A percentile compares a stretch with the other conserved stretches of the same genome.
phyloP scores from a whole-genome alignment of 345 rosid species.

The Capsella bursapastoris region DNA sequence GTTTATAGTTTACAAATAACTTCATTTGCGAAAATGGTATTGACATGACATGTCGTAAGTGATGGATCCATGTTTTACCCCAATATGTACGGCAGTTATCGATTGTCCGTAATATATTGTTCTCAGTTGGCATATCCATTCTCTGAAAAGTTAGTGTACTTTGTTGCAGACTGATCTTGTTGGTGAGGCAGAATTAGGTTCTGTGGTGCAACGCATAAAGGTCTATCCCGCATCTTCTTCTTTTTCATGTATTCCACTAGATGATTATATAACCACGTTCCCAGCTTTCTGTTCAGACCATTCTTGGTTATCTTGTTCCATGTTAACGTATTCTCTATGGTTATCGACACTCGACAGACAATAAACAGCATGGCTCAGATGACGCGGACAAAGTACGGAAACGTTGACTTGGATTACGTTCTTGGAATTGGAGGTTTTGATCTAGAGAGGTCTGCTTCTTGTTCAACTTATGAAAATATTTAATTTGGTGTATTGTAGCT shows the following conservation, averaged over 20 bases:
- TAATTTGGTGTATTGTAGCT: conserved; percentile 29
- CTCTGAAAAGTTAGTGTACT: conserved; percentile 18
- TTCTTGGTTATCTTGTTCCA: neutral
- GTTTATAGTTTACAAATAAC: neutral
- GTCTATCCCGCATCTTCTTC: conserved; percentile 41
- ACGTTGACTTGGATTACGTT: conserved; percentile 93
- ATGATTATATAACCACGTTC: conserved; percentile 15
- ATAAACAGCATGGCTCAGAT: conserved; percentile 81
- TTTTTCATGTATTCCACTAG: conserved; percentile 5
- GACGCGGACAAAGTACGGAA: conserved; percentile 77
- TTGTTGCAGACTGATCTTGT: conserved; percentile 84
- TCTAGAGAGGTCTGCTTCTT: conserved; percentile 74
- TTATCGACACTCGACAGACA: conserved; percentile 49
- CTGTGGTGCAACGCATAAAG: conserved; percentile 77
- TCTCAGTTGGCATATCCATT: conserved; percentile 9
- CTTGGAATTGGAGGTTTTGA: conserved; percentile 99
- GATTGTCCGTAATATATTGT: neutral
- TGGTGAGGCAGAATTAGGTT: conserved; percentile 62
- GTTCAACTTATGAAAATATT: conserved; percentile 27
- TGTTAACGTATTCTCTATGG: conserved; percentile 25
- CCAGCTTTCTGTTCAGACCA: conserved; percentile 1
- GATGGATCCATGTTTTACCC: conserved; percentile 10
- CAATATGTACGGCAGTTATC: conserved; percentile 6
- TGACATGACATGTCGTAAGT: neutral
- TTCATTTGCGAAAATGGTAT: neutral